phyloP scores from a whole-genome alignment of 306 rosid genomes.

The Cicer cuneatum region DNA sequence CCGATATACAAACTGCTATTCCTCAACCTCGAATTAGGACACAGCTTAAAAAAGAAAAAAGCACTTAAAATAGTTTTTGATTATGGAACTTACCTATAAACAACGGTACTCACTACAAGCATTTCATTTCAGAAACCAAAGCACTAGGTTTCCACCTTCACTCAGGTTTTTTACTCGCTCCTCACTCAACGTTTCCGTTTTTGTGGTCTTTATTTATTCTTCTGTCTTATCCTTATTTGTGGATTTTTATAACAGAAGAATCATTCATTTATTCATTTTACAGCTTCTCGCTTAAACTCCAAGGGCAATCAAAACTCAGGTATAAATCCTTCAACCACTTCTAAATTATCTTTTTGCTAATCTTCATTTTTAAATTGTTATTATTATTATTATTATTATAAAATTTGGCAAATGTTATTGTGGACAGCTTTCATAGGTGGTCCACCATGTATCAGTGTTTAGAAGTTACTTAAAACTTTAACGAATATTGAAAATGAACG shows the following conservation, averaged over 20 bases:
- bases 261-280: not conserved
- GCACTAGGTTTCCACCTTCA: not conserved
- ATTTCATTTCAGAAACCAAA: constrained; percentile 25
- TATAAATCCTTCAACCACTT: constrained; percentile 10
- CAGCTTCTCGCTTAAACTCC: constrained; percentile 39
- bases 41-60: no score
- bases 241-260: no score
- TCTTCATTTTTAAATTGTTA: not conserved
- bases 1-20: no score
- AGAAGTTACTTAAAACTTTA: no score
- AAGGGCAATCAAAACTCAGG: constrained; percentile 40
- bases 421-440: no score
- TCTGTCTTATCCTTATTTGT: not conserved
- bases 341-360: not conserved
- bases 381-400: not conserved
- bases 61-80: not conserved
- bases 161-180: constrained; percentile 26
- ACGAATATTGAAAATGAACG: no score
- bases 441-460: no score
- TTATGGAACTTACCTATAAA: constrained; percentile 33
- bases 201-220: not conserved
- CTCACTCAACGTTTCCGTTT: not conserved
- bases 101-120: constrained; percentile 10
- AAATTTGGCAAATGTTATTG: no score
- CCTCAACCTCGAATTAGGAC: no score